A percentile compares a stretch with the other conserved stretches of the same genome.
These are phyloP conservation scores for Kondoa subrosea DNA, from an alignment of 768 basidiomycete species.

Conservation along the genomic window DNA sequence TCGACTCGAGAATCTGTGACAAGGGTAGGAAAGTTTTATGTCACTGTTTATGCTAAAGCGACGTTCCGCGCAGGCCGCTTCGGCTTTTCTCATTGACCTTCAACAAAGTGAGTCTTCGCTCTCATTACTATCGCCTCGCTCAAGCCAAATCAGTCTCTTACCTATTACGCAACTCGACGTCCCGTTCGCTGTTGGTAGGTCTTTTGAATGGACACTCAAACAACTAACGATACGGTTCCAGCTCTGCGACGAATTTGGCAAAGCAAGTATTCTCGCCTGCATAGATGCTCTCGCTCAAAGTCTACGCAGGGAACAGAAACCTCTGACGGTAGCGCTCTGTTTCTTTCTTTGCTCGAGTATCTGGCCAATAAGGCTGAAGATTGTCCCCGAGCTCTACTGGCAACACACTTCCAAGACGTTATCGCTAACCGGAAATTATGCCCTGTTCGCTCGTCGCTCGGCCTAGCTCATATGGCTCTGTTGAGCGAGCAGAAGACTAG, in stretches of 20 bases:
- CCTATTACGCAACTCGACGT: background rate
- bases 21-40: background rate
- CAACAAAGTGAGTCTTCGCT: background rate
- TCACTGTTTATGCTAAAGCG: background rate
- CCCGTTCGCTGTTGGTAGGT: background rate
- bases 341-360: background rate
- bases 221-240: background rate
- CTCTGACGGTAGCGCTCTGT: background rate
- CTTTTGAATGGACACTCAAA: background rate
- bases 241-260: background rate
- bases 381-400: background rate
- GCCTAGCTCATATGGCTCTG: background rate
- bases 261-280: background rate
- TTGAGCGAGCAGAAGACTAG: background rate
- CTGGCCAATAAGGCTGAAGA: background rate
- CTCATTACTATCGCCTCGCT: background rate
- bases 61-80: background rate
- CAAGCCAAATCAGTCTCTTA: background rate
- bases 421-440: background rate
- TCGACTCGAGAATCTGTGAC: background rate
- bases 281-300: background rate
- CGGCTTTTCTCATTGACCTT: background rate
- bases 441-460: background rate
- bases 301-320: background rate
- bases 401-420: background rate